Evolutionary conservation across 768 basidiomycete genomes (phyloP).

Genomic region (Russula sp.): DNA sequence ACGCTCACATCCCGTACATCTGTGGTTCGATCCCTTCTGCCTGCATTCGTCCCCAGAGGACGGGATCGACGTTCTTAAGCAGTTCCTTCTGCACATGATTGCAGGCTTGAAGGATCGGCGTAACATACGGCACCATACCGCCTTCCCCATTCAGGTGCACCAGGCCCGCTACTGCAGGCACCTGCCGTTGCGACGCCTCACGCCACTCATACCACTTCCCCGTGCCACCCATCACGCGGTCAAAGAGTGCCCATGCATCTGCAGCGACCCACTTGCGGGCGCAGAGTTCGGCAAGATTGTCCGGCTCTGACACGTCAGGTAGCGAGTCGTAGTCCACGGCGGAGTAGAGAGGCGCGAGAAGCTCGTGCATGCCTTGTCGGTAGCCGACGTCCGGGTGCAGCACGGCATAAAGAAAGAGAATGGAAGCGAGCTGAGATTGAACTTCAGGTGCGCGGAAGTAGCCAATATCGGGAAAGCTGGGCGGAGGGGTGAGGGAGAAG

Average conservation of each 20-base stretch:
- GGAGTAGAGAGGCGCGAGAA: slow-evolving; percentile 83
- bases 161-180: slow-evolving; percentile 40
- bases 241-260: slow-evolving; percentile 84
- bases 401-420: slow-evolving; percentile 79
- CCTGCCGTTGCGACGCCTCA: slow-evolving; percentile 26
- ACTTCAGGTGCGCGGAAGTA: slow-evolving; percentile 79
- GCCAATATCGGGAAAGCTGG: slow-evolving; percentile 89
- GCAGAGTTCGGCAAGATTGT: slow-evolving; percentile 52
- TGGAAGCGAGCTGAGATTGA: slow-evolving; percentile 75
- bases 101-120: slow-evolving; percentile 84
- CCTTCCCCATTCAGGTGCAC: slow-evolving; percentile 39
- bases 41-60: slow-evolving; percentile 69
- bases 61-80: slow-evolving; percentile 73
- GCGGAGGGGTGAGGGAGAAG: neutral
- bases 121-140: slow-evolving; percentile 58
- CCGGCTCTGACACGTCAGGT: slow-evolving; percentile 32
- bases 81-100: slow-evolving; percentile 70
- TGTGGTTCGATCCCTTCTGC: slow-evolving; percentile 88
- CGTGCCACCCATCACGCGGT: slow-evolving; percentile 67
- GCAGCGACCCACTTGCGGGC: slow-evolving; percentile 67
- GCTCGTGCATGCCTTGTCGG: slow-evolving; percentile 98
- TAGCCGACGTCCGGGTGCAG: slow-evolving; percentile 84
- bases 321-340: slow-evolving; percentile 81
- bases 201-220: slow-evolving; percentile 66
- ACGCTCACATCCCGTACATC: slow-evolving; percentile 86